Conservation (phyloP, 345 rosid species). For the Citrus trifoliata region DNA sequence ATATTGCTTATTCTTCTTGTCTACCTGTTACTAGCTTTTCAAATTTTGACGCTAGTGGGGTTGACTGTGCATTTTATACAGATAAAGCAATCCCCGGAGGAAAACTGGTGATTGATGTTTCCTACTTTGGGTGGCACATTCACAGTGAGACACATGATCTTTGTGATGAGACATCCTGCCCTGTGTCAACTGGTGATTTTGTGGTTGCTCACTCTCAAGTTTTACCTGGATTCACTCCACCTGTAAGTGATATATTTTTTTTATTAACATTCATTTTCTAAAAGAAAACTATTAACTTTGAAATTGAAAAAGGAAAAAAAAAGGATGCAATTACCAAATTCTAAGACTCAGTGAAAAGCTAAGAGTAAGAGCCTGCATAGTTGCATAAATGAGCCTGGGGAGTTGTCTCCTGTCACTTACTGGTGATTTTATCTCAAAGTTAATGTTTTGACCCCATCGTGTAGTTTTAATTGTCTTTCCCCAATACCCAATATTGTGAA, state of each 20-base stretch:
- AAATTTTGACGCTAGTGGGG: neutral
- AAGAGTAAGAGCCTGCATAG: neutral
- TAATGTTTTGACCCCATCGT: neutral
- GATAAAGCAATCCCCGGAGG: conserved; percentile 60
- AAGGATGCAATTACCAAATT: neutral
- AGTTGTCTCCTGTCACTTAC: neutral
- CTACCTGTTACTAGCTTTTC: neutral
- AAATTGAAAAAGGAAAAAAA: neutral
- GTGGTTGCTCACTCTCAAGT: conserved; percentile 80
- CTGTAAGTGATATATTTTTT: conserved; percentile 46
- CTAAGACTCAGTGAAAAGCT: neutral
- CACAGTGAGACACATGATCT: conserved; percentile 82
- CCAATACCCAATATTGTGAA: neutral
- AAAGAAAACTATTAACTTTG: neutral
- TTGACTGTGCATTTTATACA: conserved; percentile 14
- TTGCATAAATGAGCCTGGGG: neutral
- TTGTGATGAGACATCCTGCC: conserved; percentile 77
- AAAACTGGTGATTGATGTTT: conserved; percentile 71
- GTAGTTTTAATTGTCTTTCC: neutral
- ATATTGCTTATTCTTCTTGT: neutral
- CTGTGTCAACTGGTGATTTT: conserved; percentile 76
- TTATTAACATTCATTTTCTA: neutral
- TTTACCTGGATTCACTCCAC: conserved; percentile 84
- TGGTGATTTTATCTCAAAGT: neutral
- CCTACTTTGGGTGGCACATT: conserved; percentile 83